These are phyloP conservation scores for Saccharum spontaneum DNA, from an alignment of 176 grass and related monocot genomes.

Conservation along the genomic window DNA sequence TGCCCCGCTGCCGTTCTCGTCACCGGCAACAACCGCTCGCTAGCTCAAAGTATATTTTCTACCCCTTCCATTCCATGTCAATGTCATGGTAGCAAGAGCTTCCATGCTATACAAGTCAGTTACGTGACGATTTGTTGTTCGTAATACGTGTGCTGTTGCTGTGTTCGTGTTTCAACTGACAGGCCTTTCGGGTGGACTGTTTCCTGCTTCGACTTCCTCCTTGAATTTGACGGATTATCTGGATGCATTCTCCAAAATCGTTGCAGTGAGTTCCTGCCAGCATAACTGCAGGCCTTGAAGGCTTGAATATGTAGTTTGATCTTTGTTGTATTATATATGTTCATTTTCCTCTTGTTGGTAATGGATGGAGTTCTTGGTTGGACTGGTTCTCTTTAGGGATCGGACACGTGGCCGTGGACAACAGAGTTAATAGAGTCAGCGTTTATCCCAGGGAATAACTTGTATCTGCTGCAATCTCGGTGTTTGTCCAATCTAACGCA, in stretches of 20 bases:
- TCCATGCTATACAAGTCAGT: not conserved
- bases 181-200: constrained; percentile 64
- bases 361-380: constrained; percentile 12
- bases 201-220: constrained; percentile 40
- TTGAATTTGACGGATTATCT: constrained; percentile 72
- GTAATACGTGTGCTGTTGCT: not conserved
- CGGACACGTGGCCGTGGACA: constrained; percentile 43
- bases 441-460: constrained; percentile 49
- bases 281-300: not conserved
- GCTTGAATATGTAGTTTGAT: not conserved
- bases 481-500: constrained; percentile 45
- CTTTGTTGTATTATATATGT: not conserved
- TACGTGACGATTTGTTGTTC: not conserved
- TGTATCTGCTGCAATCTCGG: constrained; percentile 61
- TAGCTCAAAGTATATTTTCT: constrained; percentile 58
- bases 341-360: not conserved
- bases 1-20: constrained; percentile 64
- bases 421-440: constrained; percentile 69
- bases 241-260: constrained; percentile 36
- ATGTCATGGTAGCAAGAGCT: not conserved
- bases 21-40: constrained; percentile 66
- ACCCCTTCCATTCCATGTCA: not conserved
- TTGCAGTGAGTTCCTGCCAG: constrained; percentile 56
- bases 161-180: constrained; percentile 2
- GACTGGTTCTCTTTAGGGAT: constrained; percentile 42